Conservation (phyloP, 2,329 filamentous ascomycete genomes). For the Hypoxylon sp. region DNA sequence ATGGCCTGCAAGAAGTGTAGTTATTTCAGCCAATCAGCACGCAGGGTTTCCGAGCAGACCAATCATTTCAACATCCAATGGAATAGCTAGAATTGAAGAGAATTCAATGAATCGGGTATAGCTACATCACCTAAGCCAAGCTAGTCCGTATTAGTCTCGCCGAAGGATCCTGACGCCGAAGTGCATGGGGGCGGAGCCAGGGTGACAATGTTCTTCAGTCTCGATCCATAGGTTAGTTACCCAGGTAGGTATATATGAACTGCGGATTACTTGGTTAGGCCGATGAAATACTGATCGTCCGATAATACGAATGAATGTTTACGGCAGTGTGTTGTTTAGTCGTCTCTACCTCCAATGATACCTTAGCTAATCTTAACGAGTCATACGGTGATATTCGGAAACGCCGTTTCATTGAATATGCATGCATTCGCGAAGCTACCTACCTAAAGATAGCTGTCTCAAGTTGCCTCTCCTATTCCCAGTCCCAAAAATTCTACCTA, state of each 20-base stretch:
- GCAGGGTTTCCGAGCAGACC: slow-evolving; percentile 38
- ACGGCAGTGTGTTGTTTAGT: neutral
- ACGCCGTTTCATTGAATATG: neutral
- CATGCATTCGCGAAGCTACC: neutral
- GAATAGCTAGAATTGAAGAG: slow-evolving; percentile 6
- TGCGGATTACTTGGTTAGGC: neutral
- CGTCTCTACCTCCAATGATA: neutral
- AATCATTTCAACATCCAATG: slow-evolving; percentile 25
- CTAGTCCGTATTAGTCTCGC: slow-evolving; percentile 12
- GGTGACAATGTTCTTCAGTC: neutral
- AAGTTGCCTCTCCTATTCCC: neutral
- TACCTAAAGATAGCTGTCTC: slow-evolving; percentile 1
- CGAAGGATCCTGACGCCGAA: slow-evolving; percentile 6
- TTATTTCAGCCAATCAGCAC: slow-evolving; percentile 34
- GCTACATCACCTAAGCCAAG: neutral
- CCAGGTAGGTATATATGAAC: neutral
- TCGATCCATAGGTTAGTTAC: neutral
- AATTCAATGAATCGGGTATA: slow-evolving; percentile 26
- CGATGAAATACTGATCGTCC: neutral
- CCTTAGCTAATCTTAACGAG: neutral
- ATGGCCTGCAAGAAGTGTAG: neutral
- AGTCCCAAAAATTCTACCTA: slow-evolving; percentile 5
- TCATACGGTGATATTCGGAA: neutral
- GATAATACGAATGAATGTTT: neutral
- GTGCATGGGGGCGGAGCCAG: neutral